Evolutionary conservation across 306 rosid genomes (phyloP).

Genomic region (Trifolium dubium): DNA sequence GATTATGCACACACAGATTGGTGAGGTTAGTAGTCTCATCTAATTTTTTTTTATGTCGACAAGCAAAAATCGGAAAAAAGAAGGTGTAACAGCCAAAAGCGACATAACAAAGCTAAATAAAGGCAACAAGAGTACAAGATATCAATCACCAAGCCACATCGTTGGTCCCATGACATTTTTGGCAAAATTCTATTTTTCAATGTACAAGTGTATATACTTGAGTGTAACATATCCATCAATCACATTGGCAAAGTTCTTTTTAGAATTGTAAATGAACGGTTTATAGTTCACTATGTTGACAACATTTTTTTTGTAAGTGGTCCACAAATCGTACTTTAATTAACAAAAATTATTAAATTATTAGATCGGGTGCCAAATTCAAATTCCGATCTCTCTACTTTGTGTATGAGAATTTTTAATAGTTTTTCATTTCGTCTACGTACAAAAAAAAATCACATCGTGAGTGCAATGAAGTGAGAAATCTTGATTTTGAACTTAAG

Average conservation of each 20-base stretch:
- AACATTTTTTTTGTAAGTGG: too few relatives aligned
- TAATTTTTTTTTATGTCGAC: too few relatives aligned
- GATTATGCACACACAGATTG: background rate
- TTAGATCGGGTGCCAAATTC: too few relatives aligned
- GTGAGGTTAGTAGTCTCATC: background rate
- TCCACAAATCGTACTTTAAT: too few relatives aligned
- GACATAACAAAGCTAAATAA: background rate
- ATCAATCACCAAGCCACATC: background rate
- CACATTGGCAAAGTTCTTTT: background rate
- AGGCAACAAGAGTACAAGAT: background rate
- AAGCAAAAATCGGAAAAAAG: background rate
- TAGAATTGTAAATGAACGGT: constrained; percentile 26
- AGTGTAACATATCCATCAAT: background rate
- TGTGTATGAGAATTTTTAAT: too few relatives aligned
- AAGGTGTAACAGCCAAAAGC: background rate
- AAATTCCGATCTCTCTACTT: too few relatives aligned
- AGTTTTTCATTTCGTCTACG: too few relatives aligned
- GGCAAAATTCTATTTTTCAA: background rate
- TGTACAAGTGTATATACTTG: background rate
- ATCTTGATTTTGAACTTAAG: too few relatives aligned
- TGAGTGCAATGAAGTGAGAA: too few relatives aligned
- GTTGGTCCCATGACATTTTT: background rate
- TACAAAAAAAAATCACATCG: too few relatives aligned
- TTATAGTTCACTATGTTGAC: too few relatives aligned
- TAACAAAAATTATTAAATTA: too few relatives aligned